These are phyloP conservation scores for Trichoderma pleuroti DNA, from an alignment of 2,329 filamentous ascomycete species.

Conservation along the genomic window DNA sequence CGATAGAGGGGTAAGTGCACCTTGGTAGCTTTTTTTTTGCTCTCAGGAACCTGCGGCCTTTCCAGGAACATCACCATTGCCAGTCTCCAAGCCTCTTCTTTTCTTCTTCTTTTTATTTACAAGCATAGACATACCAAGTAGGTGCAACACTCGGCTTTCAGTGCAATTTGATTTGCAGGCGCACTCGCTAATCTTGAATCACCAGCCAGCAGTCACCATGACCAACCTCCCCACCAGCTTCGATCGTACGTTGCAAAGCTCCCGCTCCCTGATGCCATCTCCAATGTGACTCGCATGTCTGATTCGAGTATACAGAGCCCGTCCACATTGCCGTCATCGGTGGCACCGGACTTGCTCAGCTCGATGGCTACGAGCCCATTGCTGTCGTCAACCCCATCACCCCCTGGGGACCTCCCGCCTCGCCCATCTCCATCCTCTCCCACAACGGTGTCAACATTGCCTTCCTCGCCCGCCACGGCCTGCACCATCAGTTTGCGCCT, in stretches of 20 bases:
- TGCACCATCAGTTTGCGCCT: constrained; percentile 83
- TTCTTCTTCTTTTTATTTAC: not conserved
- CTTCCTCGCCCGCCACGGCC: constrained; percentile 89
- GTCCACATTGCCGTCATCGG: constrained; percentile 87
- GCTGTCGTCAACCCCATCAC: constrained; percentile 73
- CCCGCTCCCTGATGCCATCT: not conserved
- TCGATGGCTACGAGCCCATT: constrained; percentile 82
- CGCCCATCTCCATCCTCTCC: constrained; percentile 79
- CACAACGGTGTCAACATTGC: constrained; percentile 80
- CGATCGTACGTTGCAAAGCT: constrained; percentile 45
- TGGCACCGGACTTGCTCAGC: constrained; percentile 85
- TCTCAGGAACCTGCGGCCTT: not conserved
- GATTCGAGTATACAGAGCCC: constrained; percentile 44
- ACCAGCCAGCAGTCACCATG: constrained; percentile 37
- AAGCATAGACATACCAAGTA: not conserved
- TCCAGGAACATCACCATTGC: not conserved
- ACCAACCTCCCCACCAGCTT: constrained; percentile 55
- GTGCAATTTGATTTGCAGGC: not conserved
- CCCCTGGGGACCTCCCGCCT: constrained; percentile 80
- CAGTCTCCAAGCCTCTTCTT: not conserved
- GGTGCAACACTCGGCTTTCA: not conserved
- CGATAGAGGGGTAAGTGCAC: constrained; percentile 11
- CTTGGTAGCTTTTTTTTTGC: not conserved
- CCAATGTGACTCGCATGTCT: not conserved
- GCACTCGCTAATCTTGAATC: not conserved